Conservation (phyloP, 2,329 filamentous ascomycete species). For the Raffaelea arxii region DNA sequence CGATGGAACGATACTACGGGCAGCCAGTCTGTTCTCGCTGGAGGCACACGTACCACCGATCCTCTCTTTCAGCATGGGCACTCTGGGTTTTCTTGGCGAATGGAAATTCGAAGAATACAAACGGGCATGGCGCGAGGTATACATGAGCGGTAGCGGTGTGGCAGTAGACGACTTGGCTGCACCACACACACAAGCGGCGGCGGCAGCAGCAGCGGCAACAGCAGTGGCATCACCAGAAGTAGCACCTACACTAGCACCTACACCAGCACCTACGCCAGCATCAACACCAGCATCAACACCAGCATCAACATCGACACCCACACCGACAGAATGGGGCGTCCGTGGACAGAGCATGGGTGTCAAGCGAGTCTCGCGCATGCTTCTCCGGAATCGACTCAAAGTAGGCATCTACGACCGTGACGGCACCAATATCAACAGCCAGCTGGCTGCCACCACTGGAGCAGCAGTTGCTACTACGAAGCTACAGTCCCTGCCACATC, state of each 20-base stretch:
- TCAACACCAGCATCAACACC: conserved; percentile 6
- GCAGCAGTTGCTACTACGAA: conserved; percentile 21
- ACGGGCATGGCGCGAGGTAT: conserved; percentile 82
- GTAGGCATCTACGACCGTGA: conserved; percentile 72
- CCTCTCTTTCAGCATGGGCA: conserved; percentile 93
- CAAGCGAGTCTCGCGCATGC: conserved; percentile 64
- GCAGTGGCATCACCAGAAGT: not conserved
- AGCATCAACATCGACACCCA: conserved; percentile 10
- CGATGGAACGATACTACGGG: conserved; percentile 82
- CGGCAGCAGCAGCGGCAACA: conserved; percentile 15
- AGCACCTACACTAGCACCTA: not conserved
- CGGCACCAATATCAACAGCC: conserved; percentile 49
- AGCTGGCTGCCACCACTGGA: conserved; percentile 36
- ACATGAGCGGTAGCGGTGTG: conserved; percentile 61
- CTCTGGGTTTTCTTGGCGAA: conserved; percentile 86
- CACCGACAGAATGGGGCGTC: conserved; percentile 53
- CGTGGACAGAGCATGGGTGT: conserved; percentile 74
- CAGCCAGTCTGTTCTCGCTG: conserved; percentile 77
- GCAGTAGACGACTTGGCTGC: conserved; percentile 32
- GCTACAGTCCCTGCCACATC: no score
- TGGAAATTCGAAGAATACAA: conserved; percentile 96
- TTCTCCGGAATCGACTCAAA: conserved; percentile 78
- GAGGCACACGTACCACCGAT: conserved; percentile 78
- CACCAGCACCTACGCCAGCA: conserved; percentile 10
- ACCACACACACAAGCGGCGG: conserved; percentile 28